Conservation (phyloP, 176 grass and related monocot genomes). For the Alloteropsis semialata region DNA sequence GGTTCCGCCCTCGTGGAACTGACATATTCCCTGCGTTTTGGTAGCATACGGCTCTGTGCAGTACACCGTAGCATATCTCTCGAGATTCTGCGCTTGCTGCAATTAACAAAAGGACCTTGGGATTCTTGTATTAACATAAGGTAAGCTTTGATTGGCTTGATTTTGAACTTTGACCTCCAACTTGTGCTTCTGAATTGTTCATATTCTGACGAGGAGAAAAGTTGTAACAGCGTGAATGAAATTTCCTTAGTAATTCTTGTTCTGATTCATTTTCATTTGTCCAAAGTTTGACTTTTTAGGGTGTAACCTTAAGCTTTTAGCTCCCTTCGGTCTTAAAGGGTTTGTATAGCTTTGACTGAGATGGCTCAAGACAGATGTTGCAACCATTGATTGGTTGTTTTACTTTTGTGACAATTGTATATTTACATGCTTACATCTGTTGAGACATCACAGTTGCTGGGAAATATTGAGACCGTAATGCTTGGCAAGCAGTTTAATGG, state of each 20-base stretch:
- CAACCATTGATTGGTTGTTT: not conserved
- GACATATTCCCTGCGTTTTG: conserved; percentile 35
- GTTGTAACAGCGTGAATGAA: not conserved
- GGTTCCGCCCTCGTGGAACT: conserved; percentile 39
- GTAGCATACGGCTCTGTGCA: conserved; percentile 33
- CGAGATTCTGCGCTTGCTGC: not conserved
- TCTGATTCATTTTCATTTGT: not conserved
- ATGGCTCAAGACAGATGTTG: not conserved
- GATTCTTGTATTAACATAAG: not conserved
- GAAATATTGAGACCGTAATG: conserved; percentile 22
- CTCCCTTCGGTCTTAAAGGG: not conserved
- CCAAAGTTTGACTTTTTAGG: not conserved
- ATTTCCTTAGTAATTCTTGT: not conserved
- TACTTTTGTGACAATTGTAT: not conserved
- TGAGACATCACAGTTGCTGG: not conserved
- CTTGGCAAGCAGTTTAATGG: not conserved
- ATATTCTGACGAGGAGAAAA: not conserved
- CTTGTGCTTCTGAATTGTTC: not conserved
- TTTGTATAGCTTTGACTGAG: not conserved
- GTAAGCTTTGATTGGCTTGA: not conserved
- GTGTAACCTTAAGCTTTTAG: not conserved
- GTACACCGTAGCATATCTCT: conserved; percentile 8
- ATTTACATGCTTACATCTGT: not conserved
- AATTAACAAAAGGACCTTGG: not conserved
- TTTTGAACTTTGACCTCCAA: not conserved